Base-by-base conservation (phyloP, 164 flowering plant species). In the Stephania japonica region DNA sequence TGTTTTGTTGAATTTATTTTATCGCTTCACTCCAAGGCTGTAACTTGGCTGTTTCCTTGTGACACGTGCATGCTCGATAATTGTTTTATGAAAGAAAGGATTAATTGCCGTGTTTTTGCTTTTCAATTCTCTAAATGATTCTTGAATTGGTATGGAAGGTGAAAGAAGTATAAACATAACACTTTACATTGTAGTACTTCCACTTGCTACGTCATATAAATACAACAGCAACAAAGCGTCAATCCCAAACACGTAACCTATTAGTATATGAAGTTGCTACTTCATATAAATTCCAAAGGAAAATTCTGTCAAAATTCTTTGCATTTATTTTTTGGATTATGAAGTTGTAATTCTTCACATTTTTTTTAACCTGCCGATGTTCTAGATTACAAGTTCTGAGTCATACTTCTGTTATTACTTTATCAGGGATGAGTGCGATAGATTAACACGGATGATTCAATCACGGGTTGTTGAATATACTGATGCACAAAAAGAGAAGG, bases 381-480 rank as follows among this genome's bases (percentile, higher is more conserved):
- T 70, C 67, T 19, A 27, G 19, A 8, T 68, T 70, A 26, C 14
- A 70, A 64, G 27, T 59, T 66, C 74, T 76, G 42, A 74, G 65
- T 69, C 56, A 43, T 26, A 59, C 47, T 32, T 76, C 18, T 50
- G 24, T 25, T 65, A 49, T 63, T 78, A 65, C 53, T 77, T 82
- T 74, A 74, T 70, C 89, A 89, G 93, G 93, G 86, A 85, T 69
- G 93, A 89, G 72, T 77, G 83, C 77, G 78, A 81, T 65, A 82
- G 76, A 67, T 75, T 89, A 32, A 82, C 80, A 67, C 66, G 70
- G 69, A 82, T 89, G 50, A 80, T 89, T 69, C 76, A 76, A 73
- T 87, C 86, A 26, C 84, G 91, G 74, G 86, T 81, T 76, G 78
- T 79, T 26, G 86, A 80, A 67, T 23, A n/a, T 79, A 80, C 78